Evolutionary conservation across 257 asterid species (phyloP), one percentile per base, ranked within the genome.

Genomic region (Ocimum tenuiflorum): DNA sequence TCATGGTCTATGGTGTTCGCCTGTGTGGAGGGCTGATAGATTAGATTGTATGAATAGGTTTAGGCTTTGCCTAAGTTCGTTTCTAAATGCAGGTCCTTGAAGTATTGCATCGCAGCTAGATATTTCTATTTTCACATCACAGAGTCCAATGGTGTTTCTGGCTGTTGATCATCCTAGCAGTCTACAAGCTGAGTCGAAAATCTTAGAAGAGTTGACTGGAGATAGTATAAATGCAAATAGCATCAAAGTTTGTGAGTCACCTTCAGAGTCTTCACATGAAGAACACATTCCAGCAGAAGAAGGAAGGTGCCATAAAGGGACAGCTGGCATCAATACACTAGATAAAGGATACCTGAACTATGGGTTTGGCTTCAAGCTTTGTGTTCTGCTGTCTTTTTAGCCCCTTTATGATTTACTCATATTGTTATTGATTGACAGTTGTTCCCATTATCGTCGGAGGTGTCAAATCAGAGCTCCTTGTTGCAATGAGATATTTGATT

Each of bases 401-500:
- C 17, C 27, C 58, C n/a, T n/a, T n/a, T n/a, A n/a, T n/a, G n/a
- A n/a, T n/a, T n/a, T n/a, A n/a, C n/a, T n/a, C n/a, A n/a, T n/a
- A 73, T 77, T 4, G 31, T 4, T 24, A 1, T 52, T 74, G 60
- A 15, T 72, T 61, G 65, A 24, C 76, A 91, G 97, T 63, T 91
- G 96, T 79, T 55, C 88, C 48, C 97, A 91, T 68, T 91, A 88
- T 66, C 94, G 86, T 8, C 86, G 96, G 51, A 82, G 96, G 80
- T 91, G 97, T 74, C 87, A 76, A 54, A 82, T 91, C 43, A 80
- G 85, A 77, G 89, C 97, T 66, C 97, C 97, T 13, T 88, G 96
- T 63, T 88, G 97, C 82, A 70, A 83, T 71, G 95, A 86, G 72
- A 64, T 88, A 65, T 91, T 86, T 71, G 81, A 77, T 71, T 91